These are phyloP conservation scores for Prunus mongolica DNA, from an alignment of 306 rosid genomes.

Conservation along the genomic window DNA sequence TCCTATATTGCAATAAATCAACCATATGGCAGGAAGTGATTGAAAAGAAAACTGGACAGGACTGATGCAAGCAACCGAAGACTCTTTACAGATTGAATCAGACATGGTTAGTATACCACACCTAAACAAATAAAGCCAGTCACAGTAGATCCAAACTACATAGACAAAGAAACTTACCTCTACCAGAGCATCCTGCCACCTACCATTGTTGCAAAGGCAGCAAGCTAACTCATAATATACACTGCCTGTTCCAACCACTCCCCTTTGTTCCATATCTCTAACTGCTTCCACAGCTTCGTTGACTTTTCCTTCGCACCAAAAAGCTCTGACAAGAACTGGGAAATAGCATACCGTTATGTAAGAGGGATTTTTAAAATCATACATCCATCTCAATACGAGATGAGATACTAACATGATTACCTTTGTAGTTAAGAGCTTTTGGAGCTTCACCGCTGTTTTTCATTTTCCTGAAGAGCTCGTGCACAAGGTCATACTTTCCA, in stretches of 20 bases:
- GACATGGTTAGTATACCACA: neutral
- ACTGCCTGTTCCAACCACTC: conserved; percentile 67
- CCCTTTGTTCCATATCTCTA: conserved; percentile 83
- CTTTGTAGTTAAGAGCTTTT: conserved; percentile 78
- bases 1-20: neutral
- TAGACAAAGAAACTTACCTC: conserved; percentile 48
- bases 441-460: conserved; percentile 64
- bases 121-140: neutral
- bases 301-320: conserved; percentile 77
- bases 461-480: conserved; percentile 71
- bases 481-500: conserved; percentile 76
- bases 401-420: conserved; percentile 36
- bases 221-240: conserved; percentile 85
- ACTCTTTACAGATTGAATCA: conserved; percentile 1
- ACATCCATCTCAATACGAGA: conserved; percentile 25
- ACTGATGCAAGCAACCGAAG: neutral
- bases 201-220: conserved; percentile 83
- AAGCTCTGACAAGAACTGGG: conserved; percentile 76
- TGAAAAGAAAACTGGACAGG: neutral
- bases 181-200: conserved; percentile 80
- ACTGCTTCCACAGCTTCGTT: conserved; percentile 74
- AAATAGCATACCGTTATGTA: conserved; percentile 12
- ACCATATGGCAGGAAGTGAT: neutral
- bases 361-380: conserved; percentile 15
- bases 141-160: neutral